These are phyloP conservation scores for Cladosporium sp. DNA, from an alignment of 2,329 filamentous ascomycete genomes.

Conservation along the genomic window DNA sequence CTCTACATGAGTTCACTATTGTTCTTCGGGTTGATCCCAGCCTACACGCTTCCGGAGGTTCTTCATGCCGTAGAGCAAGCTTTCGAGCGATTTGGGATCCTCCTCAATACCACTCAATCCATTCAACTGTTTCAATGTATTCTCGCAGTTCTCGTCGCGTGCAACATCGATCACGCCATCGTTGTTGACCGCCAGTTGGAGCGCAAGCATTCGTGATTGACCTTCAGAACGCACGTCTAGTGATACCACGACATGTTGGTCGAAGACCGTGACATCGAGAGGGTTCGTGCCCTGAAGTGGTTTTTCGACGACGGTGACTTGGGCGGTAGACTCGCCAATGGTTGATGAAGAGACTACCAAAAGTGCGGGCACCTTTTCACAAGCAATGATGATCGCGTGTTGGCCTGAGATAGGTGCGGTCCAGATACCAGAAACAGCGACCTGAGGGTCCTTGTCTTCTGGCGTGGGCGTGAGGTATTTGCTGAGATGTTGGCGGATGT, in stretches of 20 bases:
- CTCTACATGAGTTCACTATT: neutral
- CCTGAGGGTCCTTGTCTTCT: conserved; percentile 12
- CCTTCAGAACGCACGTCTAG: conserved; percentile 15
- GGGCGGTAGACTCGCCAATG: neutral
- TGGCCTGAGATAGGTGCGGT: conserved; percentile 20
- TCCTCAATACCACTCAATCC: conserved; percentile 15
- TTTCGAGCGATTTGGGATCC: conserved; percentile 38
- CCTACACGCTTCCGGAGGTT: conserved; percentile 47
- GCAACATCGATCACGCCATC: neutral
- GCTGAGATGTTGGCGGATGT: conserved; percentile 35
- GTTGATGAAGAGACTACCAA: conserved; percentile 42
- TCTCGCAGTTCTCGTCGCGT: neutral
- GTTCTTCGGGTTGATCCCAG: conserved; percentile 4
- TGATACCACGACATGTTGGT: conserved; percentile 16
- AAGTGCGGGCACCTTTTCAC: conserved; percentile 53
- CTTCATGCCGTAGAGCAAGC: conserved; percentile 44
- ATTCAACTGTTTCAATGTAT: conserved; percentile 19
- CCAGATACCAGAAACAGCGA: conserved; percentile 53
- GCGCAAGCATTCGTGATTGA: conserved; percentile 7
- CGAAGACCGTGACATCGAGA: conserved; percentile 17
- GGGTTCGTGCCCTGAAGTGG: conserved; percentile 5
- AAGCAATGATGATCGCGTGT: conserved; percentile 35
- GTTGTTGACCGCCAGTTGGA: neutral
- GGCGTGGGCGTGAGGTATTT: neutral
- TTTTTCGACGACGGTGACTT: neutral